These are phyloP conservation scores for Gentiana dahurica DNA, from an alignment of 257 asterid genomes.

Conservation along the genomic window DNA sequence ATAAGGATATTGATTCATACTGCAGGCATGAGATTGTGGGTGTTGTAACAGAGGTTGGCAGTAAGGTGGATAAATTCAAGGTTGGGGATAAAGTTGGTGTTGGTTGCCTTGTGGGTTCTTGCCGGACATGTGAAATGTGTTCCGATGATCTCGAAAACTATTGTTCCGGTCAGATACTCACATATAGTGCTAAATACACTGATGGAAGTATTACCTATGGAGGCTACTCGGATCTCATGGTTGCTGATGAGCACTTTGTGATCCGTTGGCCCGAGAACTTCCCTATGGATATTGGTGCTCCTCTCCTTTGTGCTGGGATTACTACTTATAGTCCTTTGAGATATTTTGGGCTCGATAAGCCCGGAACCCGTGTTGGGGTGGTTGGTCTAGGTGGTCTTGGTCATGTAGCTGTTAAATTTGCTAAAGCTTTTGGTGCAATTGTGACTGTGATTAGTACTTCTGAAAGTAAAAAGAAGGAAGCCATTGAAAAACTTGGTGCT, in stretches of 20 bases:
- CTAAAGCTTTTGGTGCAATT: constrained; percentile 58
- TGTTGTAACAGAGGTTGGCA: constrained; percentile 36
- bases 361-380: constrained; percentile 56
- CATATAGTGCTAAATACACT: constrained; percentile 26
- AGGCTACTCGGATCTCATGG: constrained; percentile 47
- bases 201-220: constrained; percentile 60
- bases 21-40: constrained; percentile 69
- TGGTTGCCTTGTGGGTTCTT: constrained; percentile 53
- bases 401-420: constrained; percentile 61
- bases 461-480: constrained; percentile 36
- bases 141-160: constrained; percentile 45
- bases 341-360: constrained; percentile 43
- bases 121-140: constrained; percentile 43
- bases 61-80: constrained; percentile 34
- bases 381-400: constrained; percentile 72
- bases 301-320: constrained; percentile 62
- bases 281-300: constrained; percentile 46
- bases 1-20: no score
- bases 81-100: constrained; percentile 59
- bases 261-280: constrained; percentile 43
- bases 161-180: constrained; percentile 31
- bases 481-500: constrained; percentile 44
- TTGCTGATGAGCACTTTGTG: constrained; percentile 47
- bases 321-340: constrained; percentile 63
- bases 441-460: constrained; percentile 64